Evolutionary conservation across 768 basidiomycete genomes (phyloP).

Genomic region (Tylopilus intermedius): DNA sequence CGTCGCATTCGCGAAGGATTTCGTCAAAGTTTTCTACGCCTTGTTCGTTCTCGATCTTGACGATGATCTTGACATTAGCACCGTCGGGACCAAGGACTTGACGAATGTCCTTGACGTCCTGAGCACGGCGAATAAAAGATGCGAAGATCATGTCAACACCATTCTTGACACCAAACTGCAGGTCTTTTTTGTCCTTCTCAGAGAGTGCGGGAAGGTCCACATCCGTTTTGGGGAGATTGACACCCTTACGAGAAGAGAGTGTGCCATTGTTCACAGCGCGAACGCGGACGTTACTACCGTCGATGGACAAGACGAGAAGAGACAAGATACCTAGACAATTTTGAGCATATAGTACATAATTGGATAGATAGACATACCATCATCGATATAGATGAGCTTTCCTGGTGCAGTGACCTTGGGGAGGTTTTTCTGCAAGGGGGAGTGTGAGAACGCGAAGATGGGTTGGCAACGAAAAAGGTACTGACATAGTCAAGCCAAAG

Average conservation of each 20-base stretch:
- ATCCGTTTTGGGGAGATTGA: constrained; percentile 96
- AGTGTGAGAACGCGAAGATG: not conserved
- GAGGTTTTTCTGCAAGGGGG: constrained; percentile 63
- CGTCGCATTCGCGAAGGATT: constrained; percentile 90
- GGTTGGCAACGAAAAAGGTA: constrained; percentile 9
- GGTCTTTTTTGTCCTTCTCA: constrained; percentile 95
- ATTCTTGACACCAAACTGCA: constrained; percentile 93
- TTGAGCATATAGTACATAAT: constrained; percentile 4
- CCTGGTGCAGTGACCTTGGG: constrained; percentile 96
- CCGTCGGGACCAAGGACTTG: constrained; percentile 92
- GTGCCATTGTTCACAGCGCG: constrained; percentile 87
- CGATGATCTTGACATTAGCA: constrained; percentile 95
- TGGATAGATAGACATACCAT: constrained; percentile 48
- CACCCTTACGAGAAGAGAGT: constrained; percentile 95
- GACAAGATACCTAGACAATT: constrained; percentile 63
- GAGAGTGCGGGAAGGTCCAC: constrained; percentile 97
- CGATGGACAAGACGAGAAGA: constrained; percentile 86
- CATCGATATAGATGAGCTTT: constrained; percentile 96
- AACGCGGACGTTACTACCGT: constrained; percentile 75
- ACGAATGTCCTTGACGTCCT: constrained; percentile 93
- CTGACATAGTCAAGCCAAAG: constrained; percentile 93
- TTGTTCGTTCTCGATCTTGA: constrained; percentile 99
- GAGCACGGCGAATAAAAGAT: constrained; percentile 93
- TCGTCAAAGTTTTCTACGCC: constrained; percentile 99
- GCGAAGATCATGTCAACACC: constrained; percentile 99